Evolutionary conservation across 2,329 filamentous ascomycete species (phyloP), one percentile per base, ranked within the genome.

Genomic region (Talaromyces sp.): DNA sequence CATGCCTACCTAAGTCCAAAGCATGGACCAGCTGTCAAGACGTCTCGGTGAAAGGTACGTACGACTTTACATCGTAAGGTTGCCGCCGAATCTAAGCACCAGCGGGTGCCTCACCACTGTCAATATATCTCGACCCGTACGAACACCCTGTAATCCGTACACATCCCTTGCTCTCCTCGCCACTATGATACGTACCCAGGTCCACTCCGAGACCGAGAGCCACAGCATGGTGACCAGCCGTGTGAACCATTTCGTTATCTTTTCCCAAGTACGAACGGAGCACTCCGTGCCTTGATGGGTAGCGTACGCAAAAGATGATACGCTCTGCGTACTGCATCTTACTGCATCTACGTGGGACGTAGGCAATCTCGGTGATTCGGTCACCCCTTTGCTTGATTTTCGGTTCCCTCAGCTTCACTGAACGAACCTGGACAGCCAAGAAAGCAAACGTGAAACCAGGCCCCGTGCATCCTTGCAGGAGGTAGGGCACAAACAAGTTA

Each of bases 11-110:
- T 8, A 19, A 54, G 50, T 19, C 27, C 27, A 10, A 41, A 65
- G 63, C 63, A 65, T 57, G 27, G 63, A 54, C 63, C 48, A 61
- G 31, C 57, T 56, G 56, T 56, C 63, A 60, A 27, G 54, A 16
- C 10, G 33, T 37, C 11, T 22, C 33, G 52, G 33, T 56, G 52
- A 37, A 22, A 37, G 10, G 52, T 37, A 56, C 52, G 13, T 35
- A 37, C 50, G 31, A 22, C n/a, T 39, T 33, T 37, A 37, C 33
- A 54, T 8, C 4, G 33, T 16, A n/a, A 56, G 16, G 24, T 56
- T 56, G 52, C 52, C 31, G 52, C n/a, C 19, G 52, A 56, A 3
- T 56, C n/a, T 39, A 56, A n/a, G 31, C n/a, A 39, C 6, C 33
- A 31, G 27, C 27, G 47, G 24, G 7, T 54, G n/a, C 16, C 8